Conservation (phyloP, 2,329 filamentous ascomycete species). For the Grosmannia huntii region DNA sequence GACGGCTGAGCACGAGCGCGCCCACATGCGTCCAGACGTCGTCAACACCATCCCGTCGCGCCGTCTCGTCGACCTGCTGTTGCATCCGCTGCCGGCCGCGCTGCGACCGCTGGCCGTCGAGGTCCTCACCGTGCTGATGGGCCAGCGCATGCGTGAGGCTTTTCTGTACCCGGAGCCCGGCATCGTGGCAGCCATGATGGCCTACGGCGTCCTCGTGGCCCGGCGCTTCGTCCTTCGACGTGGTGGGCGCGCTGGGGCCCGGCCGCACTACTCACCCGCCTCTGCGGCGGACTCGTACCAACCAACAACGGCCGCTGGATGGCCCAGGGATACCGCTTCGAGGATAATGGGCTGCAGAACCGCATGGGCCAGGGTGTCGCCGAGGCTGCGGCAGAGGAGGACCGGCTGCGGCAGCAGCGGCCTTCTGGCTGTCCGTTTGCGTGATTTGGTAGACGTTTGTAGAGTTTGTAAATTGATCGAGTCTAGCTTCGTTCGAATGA, state of each 20-base stretch:
- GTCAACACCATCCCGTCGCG: constrained; percentile 40
- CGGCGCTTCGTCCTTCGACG: constrained; percentile 44
- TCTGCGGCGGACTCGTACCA: constrained; percentile 31
- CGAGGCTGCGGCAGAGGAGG: constrained; percentile 28
- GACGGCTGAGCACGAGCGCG: constrained; percentile 44
- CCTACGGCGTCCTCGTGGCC: constrained; percentile 33
- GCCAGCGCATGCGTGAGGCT: constrained; percentile 47
- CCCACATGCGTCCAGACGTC: constrained; percentile 40
- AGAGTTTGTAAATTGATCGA: no score
- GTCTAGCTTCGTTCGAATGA: no score
- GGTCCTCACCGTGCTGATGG: constrained; percentile 47
- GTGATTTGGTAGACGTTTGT: no score
- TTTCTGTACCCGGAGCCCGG: constrained; percentile 41
- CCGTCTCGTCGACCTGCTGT: constrained; percentile 46
- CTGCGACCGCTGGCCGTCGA: constrained; percentile 34
- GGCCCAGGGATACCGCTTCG: constrained; percentile 38
- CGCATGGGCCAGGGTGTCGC: constrained; percentile 39
- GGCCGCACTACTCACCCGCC: constrained; percentile 32
- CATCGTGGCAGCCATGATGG: constrained; percentile 22
- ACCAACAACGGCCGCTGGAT: constrained; percentile 30
- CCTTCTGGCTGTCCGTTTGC: constrained; percentile 35
- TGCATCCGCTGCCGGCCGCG: constrained; percentile 37
- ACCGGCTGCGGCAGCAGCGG: constrained; percentile 22
- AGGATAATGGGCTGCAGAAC: constrained; percentile 48
- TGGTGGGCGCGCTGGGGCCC: constrained; percentile 52